These are phyloP conservation scores for Ogataea pilisensis DNA, from an alignment of 805 yeast species.

Conservation along the genomic window DNA sequence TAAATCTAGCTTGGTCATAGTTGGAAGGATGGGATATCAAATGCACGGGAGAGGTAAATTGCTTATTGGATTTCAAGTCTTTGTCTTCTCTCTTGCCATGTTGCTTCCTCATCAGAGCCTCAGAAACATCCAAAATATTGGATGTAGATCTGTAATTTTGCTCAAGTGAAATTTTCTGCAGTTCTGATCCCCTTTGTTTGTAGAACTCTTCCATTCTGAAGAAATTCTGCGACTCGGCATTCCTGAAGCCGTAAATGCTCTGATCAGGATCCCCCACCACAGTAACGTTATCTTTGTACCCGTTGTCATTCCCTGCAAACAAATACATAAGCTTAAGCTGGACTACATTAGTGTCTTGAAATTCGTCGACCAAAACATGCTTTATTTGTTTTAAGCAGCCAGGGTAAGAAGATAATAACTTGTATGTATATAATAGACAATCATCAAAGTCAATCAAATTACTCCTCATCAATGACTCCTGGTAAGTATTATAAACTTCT, in stretches of 20 bases:
- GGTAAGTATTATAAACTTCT: slow-evolving; percentile 49
- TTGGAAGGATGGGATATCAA: slow-evolving; percentile 31
- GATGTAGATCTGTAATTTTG: slow-evolving; percentile 81
- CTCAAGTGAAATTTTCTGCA: slow-evolving; percentile 40
- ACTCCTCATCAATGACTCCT: slow-evolving; percentile 38
- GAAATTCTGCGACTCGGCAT: slow-evolving; percentile 71
- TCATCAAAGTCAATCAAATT: slow-evolving; percentile 79
- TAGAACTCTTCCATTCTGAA: slow-evolving; percentile 44
- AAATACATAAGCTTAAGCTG: slow-evolving; percentile 67
- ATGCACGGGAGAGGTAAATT: slow-evolving; percentile 42
- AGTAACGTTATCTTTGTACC: slow-evolving; percentile 54
- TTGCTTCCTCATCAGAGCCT: slow-evolving; percentile 60
- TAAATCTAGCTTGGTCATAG: background rate
- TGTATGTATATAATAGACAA: slow-evolving; percentile 53
- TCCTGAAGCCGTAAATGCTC: slow-evolving; percentile 84
- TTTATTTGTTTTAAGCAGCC: slow-evolving; percentile 46
- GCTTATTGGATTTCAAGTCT: slow-evolving; percentile 43
- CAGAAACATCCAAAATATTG: slow-evolving; percentile 61
- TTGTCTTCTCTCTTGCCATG: slow-evolving; percentile 38
- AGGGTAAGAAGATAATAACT: slow-evolving; percentile 40
- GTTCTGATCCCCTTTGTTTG: slow-evolving; percentile 9
- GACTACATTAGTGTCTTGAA: slow-evolving; percentile 82
- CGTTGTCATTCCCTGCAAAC: slow-evolving; percentile 40
- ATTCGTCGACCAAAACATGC: slow-evolving; percentile 88
- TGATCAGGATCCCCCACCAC: slow-evolving; percentile 98